These are phyloP conservation scores for Lantana camara DNA, from an alignment of 257 asterid genomes.

Conservation along the genomic window DNA sequence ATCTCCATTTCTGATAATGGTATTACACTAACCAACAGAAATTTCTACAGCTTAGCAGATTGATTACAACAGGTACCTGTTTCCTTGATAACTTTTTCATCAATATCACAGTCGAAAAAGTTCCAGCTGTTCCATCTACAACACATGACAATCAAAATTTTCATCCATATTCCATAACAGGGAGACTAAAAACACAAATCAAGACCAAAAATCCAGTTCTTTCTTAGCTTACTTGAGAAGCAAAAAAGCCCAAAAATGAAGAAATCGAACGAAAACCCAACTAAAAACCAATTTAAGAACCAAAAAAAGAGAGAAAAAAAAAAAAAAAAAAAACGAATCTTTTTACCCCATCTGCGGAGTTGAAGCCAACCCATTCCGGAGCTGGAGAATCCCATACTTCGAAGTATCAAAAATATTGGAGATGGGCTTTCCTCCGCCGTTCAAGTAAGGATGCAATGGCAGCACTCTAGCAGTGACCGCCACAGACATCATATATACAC, in stretches of 20 bases:
- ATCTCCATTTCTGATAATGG: background rate
- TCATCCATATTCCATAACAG: slow-evolving; percentile 2
- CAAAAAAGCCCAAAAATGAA: slow-evolving; percentile 15
- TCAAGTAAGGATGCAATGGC: slow-evolving; percentile 65
- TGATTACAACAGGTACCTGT: slow-evolving; percentile 58
- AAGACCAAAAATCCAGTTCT: background rate
- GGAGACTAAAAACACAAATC: background rate
- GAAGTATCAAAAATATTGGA: slow-evolving; percentile 72
- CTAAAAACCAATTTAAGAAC: background rate
- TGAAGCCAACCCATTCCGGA: slow-evolving; percentile 71
- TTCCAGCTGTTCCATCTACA: slow-evolving; percentile 97
- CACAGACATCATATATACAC: slow-evolving; percentile 38
- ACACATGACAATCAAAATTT: slow-evolving; percentile 16
- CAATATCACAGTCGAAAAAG: slow-evolving; percentile 85
- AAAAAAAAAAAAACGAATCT: background rate
- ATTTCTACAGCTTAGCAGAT: slow-evolving; percentile 14
- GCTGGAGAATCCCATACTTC: slow-evolving; percentile 73
- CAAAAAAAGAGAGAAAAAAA: background rate
- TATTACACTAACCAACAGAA: slow-evolving; percentile 9
- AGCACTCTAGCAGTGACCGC: slow-evolving; percentile 37
- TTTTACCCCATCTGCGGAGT: slow-evolving; percentile 97
- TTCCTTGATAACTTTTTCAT: slow-evolving; percentile 82
- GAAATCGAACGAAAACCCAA: background rate
- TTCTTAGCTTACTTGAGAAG: background rate
- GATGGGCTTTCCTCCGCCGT: slow-evolving; percentile 41